phyloP scores from a whole-genome alignment of 352 stramenopile species.

The Pythium angustatum region DNA sequence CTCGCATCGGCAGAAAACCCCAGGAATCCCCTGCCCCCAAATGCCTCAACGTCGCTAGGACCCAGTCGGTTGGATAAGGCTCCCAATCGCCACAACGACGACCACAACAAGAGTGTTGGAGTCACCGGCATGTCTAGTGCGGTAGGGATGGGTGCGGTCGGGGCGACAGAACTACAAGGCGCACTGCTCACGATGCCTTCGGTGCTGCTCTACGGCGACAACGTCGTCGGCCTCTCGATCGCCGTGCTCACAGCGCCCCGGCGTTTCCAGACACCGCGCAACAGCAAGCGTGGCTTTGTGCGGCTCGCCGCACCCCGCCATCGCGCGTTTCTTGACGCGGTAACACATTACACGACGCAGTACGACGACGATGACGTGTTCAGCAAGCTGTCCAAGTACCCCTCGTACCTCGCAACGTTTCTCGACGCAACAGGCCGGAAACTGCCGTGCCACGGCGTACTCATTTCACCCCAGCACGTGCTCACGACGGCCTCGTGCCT shows the following conservation, averaged over 20 bases:
- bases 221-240: conserved; percentile 25
- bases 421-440: background rate
- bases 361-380: conserved; percentile 27
- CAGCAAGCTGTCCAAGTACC: conserved; percentile 18
- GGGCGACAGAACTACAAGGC: background rate
- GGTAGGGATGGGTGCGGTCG: too few species aligned
- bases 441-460: conserved; percentile 30
- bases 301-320: conserved; percentile 17
- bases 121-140: too few species aligned
- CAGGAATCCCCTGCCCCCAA: background rate
- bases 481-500: conserved; percentile 38
- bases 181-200: background rate
- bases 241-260: background rate
- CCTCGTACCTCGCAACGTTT: conserved; percentile 27
- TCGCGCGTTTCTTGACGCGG: conserved; percentile 17
- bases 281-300: conserved; percentile 8
- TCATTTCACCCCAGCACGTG: conserved; percentile 37
- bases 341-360: conserved; percentile 1
- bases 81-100: too few species aligned
- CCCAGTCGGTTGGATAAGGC: too few species aligned
- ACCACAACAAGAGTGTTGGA: too few species aligned
- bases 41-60: background rate
- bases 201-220: conserved; percentile 23
- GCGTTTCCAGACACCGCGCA: background rate
- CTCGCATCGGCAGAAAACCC: background rate